These are phyloP conservation scores for Stropharia rugosoannulata DNA, from an alignment of 768 basidiomycete genomes.

Conservation along the genomic window DNA sequence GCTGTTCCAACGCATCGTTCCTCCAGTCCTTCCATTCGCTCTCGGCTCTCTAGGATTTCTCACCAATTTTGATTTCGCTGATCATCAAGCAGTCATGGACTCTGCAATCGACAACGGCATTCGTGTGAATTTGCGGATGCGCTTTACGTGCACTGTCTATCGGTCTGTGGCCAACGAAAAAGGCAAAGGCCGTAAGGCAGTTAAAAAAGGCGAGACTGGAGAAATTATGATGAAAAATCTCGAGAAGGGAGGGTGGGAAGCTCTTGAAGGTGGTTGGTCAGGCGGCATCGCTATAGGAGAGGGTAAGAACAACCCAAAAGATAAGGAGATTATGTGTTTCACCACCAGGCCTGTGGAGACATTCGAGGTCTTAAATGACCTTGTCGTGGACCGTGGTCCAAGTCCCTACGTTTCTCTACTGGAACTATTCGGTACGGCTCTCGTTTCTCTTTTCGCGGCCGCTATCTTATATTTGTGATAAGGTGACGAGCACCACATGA, in stretches of 20 bases:
- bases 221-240: conserved; percentile 97
- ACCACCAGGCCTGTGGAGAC: conserved; percentile 93
- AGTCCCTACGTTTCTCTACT: conserved; percentile 96
- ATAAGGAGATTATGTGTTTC: conserved; percentile 98
- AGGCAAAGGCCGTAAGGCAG: conserved; percentile 69
- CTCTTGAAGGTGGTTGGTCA: conserved; percentile 79
- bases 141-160: conserved; percentile 98
- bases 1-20: conserved; percentile 98
- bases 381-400: conserved; percentile 97
- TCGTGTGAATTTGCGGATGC: conserved; percentile 96
- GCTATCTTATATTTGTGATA: conserved; percentile 8
- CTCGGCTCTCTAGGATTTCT: conserved; percentile 97
- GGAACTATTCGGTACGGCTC: conserved; percentile 88
- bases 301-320: conserved; percentile 56
- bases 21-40: conserved; percentile 97
- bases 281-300: conserved; percentile 41
- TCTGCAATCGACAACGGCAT: conserved; percentile 89
- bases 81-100: conserved; percentile 85
- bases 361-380: conserved; percentile 94
- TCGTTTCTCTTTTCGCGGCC: conserved; percentile 11
- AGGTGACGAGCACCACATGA: conserved; percentile 98
- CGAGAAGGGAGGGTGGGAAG: conserved; percentile 93
- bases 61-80: conserved; percentile 92
- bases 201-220: conserved; percentile 91
- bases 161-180: conserved; percentile 81